Evolutionary conservation across 2,329 filamentous ascomycete species (phyloP), one percentile per base, ranked within the genome.

Genomic region (Cercospora citrullina): DNA sequence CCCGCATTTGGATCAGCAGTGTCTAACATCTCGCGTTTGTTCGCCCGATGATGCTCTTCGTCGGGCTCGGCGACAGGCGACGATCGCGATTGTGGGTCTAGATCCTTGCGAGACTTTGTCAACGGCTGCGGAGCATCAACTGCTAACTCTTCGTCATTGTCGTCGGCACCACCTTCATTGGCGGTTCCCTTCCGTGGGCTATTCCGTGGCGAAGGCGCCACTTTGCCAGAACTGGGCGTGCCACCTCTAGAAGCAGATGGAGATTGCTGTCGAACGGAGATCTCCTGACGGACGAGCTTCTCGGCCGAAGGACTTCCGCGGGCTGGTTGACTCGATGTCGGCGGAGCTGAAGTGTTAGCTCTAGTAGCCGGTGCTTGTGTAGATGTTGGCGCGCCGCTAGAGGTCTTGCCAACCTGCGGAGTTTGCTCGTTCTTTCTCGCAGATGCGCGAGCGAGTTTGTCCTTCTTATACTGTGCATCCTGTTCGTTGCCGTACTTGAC

Each of bases 401-500:
- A 7, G 1, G 28, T 30, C 26, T 60, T 39, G 9, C n/a, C 23
- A 21, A 36, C 23, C 14, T 63, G 65, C 12, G 51, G 28, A 14
- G 51, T 51, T 30, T 64, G 61, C 1, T n/a, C 48, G 3, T 28
- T 45, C 30, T 53, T 66, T 48, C 61, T 68, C 1, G 66, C 67
- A 26, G 16, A 12, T 42, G 63, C 39, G 45, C 36, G 26, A 18
- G 61, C 70, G 36, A 59, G 58, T 65, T 73, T 72, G 12, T 69
- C 71, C 58, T 80, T 79, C 61, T 77, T 81, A 33, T 80, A 79
- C 45, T 76, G 16, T 59, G 67, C 9, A 79, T 85, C 82, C 72
- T 91, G 90, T 71, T 87, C 81, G 7, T 81, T 76, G 66, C 92
- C 87, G 18, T 94, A 82, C 0, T 80, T 70, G 61, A 92, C 85